These are phyloP conservation scores for Groenewaldozyma tartarivorans DNA, from an alignment of 805 yeast genomes.

Conservation along the genomic window DNA sequence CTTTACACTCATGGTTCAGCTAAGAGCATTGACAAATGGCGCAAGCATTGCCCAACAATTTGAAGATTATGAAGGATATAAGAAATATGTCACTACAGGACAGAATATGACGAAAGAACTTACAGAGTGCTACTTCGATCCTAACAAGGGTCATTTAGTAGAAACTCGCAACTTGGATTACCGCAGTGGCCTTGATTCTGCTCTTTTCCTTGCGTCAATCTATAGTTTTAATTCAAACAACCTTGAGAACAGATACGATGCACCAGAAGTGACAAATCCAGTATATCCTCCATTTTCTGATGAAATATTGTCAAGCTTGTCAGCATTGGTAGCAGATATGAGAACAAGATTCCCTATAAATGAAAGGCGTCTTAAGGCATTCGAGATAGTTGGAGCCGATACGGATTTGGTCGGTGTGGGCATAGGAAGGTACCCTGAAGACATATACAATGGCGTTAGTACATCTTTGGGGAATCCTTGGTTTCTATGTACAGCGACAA, in stretches of 20 bases:
- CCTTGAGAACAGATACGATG: constrained; percentile 9
- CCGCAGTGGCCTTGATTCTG: constrained; percentile 73
- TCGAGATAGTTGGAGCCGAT: constrained; percentile 9
- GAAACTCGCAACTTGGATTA: constrained; percentile 53
- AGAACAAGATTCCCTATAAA: constrained; percentile 70
- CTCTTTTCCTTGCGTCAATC: constrained; percentile 46
- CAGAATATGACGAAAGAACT: constrained; percentile 2
- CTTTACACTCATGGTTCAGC: constrained; percentile 68
- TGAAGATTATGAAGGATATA: constrained; percentile 15
- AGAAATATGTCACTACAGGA: constrained; percentile 3
- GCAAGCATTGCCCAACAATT: constrained; percentile 27
- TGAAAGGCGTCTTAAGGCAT: constrained; percentile 14
- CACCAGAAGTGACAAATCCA: constrained; percentile 7
- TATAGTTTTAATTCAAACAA: constrained; percentile 11
- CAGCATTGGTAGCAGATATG: constrained; percentile 58
- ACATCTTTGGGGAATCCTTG: constrained; percentile 84
- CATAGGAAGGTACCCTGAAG: constrained; percentile 90
- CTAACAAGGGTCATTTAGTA: constrained; percentile 43
- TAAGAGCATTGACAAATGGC: constrained; percentile 58
- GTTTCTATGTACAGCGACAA: constrained; percentile 48
- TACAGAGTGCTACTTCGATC: constrained; percentile 12
- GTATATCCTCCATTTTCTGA: constrained; percentile 23
- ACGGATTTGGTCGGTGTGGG: constrained; percentile 43
- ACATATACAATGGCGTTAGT: constrained; percentile 68
- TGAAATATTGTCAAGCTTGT: constrained; percentile 34